Percentiles rank a stretch among this genome's conserved stretches.
These are phyloP conservation scores for Camelina hispida DNA, from an alignment of 345 rosid genomes.

Conservation along the genomic window DNA sequence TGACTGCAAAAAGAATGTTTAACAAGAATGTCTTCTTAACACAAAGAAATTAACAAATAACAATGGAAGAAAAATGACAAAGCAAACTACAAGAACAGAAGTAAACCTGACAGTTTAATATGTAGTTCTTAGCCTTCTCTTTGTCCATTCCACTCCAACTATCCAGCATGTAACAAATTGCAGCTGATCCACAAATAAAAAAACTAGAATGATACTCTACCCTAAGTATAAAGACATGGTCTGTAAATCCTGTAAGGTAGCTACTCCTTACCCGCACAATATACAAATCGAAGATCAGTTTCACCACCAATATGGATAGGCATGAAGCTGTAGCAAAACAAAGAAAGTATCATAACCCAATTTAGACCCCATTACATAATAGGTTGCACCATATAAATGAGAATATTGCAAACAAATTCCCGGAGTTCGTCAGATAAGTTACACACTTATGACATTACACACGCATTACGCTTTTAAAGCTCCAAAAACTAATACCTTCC, in stretches of 20 bases:
- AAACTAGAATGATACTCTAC: constrained; percentile 40
- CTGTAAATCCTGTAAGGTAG: not conserved
- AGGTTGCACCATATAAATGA: not conserved
- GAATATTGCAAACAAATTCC: not conserved
- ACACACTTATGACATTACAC: not conserved
- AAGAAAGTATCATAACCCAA: constrained; percentile 26
- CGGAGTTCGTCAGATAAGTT: not conserved
- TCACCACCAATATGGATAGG: constrained; percentile 88
- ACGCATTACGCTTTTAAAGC: not conserved
- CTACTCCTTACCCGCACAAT: constrained; percentile 84
- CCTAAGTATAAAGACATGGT: constrained; percentile 18
- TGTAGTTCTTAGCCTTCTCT: constrained; percentile 77
- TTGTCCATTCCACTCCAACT: constrained; percentile 91
- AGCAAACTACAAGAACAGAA: constrained; percentile 14
- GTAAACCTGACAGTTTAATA: constrained; percentile 79
- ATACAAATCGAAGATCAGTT: constrained; percentile 83
- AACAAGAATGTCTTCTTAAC: constrained; percentile 20
- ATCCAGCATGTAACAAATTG: constrained; percentile 77
- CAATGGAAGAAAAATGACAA: constrained; percentile 5
- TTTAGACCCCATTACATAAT: not conserved
- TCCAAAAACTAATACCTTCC: constrained; percentile 62
- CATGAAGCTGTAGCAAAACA: constrained; percentile 66
- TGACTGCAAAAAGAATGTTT: constrained; percentile 58
- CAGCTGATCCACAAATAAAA: constrained; percentile 62
- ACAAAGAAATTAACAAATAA: constrained; percentile 37